A percentile compares a stretch with the other conserved stretches of the same genome.
phyloP scores from a whole-genome alignment of 108 stramenopile species.

The Epipyxis sp. region DNA sequence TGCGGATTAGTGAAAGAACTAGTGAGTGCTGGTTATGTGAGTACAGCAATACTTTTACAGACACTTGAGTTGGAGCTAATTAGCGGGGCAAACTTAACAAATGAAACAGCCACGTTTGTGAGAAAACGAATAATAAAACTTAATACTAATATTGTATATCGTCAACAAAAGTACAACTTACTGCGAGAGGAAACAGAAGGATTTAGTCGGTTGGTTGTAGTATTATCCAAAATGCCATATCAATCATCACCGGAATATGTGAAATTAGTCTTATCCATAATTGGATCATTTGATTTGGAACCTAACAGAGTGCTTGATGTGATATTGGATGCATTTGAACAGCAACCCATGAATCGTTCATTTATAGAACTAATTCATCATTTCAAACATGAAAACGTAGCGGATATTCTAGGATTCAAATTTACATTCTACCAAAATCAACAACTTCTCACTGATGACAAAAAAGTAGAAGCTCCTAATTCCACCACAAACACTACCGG shows the following conservation, averaged over 20 bases:
- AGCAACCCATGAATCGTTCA: constrained; percentile 36
- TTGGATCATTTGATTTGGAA: constrained; percentile 90
- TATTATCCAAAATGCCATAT: constrained; percentile 31
- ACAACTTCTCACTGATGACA: too few species aligned
- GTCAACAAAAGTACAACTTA: constrained; percentile 85
- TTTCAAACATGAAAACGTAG: constrained; percentile 58
- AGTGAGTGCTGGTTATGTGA: too few species aligned
- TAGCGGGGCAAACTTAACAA: too few species aligned
- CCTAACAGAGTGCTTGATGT: constrained; percentile 87
- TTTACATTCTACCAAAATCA: constrained; percentile 51
- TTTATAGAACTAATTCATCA: constrained; percentile 39
- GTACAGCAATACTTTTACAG: too few species aligned
- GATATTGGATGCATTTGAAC: constrained; percentile 72
- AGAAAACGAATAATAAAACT: constrained; percentile 59
- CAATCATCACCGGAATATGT: not conserved
- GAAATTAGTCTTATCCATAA: constrained; percentile 54
- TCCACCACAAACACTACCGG: too few species aligned
- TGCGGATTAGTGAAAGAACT: too few species aligned
- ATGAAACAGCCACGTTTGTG: too few species aligned
- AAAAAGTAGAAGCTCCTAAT: too few species aligned
- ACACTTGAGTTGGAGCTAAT: too few species aligned
- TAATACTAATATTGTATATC: constrained; percentile 78
- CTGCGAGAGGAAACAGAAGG: constrained; percentile 90
- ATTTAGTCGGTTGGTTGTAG: constrained; percentile 68
- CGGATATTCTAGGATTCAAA: constrained; percentile 80